These are phyloP conservation scores for Triglochin maritima DNA, from an alignment of 106 monocot genomes.

Conservation along the genomic window DNA sequence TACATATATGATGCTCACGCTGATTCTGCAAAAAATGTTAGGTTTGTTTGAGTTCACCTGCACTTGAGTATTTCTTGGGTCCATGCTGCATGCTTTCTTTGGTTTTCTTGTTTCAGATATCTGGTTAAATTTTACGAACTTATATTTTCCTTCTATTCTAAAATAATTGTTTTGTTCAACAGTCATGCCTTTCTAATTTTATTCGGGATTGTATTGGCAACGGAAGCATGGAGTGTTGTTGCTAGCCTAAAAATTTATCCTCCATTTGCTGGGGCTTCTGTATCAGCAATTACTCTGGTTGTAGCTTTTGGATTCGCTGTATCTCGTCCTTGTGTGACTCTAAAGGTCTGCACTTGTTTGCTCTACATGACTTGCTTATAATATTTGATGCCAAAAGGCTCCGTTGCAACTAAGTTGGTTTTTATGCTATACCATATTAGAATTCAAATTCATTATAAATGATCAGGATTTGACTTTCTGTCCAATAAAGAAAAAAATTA, in stretches of 20 bases:
- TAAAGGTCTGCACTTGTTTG: constrained; percentile 45
- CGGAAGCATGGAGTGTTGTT: constrained; percentile 92
- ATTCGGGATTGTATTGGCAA: constrained; percentile 83
- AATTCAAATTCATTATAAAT: no score
- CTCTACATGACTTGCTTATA: neutral
- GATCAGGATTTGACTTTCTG: no score
- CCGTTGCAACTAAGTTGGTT: no score
- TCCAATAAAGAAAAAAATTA: no score
- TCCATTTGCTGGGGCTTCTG: constrained; percentile 93
- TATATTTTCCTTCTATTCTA: neutral
- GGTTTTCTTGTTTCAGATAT: neutral
- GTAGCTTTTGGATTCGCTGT: constrained; percentile 96
- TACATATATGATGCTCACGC: constrained; percentile 99
- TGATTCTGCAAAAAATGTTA: constrained; percentile 98
- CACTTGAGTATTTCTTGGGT: neutral
- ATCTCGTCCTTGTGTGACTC: constrained; percentile 83
- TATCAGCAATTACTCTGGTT: constrained; percentile 92
- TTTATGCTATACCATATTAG: no score
- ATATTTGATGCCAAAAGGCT: no score
- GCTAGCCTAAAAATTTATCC: constrained; percentile 89
- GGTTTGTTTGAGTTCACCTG: constrained; percentile 26
- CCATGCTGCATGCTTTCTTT: neutral
- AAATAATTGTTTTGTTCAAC: constrained; percentile 17
- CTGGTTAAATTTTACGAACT: neutral
- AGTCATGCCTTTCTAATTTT: constrained; percentile 84